These are phyloP conservation scores for Paraurostyla sp. DNA, from an alignment of 73 alveolate species.

Conservation along the genomic window DNA sequence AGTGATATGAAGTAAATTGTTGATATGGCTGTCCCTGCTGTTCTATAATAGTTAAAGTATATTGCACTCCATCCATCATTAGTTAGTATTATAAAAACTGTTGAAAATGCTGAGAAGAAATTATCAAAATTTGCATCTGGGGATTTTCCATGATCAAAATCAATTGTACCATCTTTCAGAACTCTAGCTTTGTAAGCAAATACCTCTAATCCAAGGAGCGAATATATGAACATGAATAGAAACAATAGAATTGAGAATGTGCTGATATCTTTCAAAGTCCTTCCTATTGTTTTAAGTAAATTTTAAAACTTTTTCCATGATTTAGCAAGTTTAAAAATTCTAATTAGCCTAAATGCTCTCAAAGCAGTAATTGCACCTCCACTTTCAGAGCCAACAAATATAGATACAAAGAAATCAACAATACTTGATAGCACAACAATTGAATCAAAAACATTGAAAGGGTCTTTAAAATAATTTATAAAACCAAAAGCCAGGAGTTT, in stretches of 20 bases:
- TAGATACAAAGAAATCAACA: conserved; percentile 2
- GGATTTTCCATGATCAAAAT: background rate
- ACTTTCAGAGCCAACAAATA: conserved; percentile 12
- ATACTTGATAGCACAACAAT: conserved; percentile 29
- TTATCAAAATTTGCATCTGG: conserved; percentile 70
- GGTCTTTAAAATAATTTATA: conserved; percentile 35
- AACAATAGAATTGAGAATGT: conserved; percentile 50
- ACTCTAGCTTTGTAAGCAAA: conserved; percentile 53
- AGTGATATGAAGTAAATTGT: conserved; percentile 59
- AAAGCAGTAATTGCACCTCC: conserved; percentile 75
- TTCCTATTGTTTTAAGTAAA: conserved; percentile 41
- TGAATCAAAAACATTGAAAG: conserved; percentile 68
- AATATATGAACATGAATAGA: conserved; percentile 60
- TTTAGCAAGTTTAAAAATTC: conserved; percentile 69
- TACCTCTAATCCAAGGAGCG: conserved; percentile 69
- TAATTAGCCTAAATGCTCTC: conserved; percentile 75
- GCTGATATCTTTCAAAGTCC: conserved; percentile 58
- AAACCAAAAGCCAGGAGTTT: conserved; percentile 47
- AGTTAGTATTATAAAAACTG: conserved; percentile 61
- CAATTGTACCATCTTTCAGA: background rate
- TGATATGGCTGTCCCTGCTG: conserved; percentile 18
- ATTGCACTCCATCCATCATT: conserved; percentile 67
- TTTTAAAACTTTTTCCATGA: conserved; percentile 50
- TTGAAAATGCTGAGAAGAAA: conserved; percentile 16
- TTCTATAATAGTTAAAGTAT: conserved; percentile 25